These are phyloP conservation scores for Thuja plicata DNA, from an alignment of 83 land plant species.

Conservation along the genomic window DNA sequence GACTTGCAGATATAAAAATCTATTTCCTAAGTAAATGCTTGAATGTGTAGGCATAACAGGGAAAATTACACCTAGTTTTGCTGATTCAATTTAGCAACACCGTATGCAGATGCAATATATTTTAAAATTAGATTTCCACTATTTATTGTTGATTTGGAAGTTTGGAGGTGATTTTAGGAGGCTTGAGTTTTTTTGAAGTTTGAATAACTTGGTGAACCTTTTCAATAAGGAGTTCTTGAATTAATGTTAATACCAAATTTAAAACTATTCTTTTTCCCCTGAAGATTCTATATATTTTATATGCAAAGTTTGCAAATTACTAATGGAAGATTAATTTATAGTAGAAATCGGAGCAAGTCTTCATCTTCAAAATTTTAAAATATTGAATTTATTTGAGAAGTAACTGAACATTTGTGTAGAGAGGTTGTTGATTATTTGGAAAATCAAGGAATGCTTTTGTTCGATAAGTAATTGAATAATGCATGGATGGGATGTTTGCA, in stretches of 20 bases:
- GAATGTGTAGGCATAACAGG: not conserved
- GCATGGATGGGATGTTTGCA: too few species aligned
- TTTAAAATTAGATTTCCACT: not conserved
- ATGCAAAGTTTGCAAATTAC: not conserved
- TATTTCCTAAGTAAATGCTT: not conserved
- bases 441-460: too few species aligned
- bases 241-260: not conserved
- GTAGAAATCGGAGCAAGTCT: not conserved
- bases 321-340: not conserved
- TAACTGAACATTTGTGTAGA: too few species aligned
- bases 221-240: not conserved
- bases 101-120: not conserved
- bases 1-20: not conserved
- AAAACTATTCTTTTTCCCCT: not conserved
- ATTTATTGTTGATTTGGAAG: not conserved
- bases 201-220: not conserved
- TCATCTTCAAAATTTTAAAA: not conserved
- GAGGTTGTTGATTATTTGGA: too few species aligned
- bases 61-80: not conserved
- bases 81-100: not conserved
- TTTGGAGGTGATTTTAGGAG: not conserved
- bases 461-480: too few species aligned
- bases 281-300: not conserved
- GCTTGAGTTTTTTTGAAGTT: not conserved
- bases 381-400: too few species aligned